A percentile compares a stretch with the other conserved stretches of the same genome.
phyloP scores from a whole-genome alignment of 768 basidiomycete species.

The Boletus reticuloceps region DNA sequence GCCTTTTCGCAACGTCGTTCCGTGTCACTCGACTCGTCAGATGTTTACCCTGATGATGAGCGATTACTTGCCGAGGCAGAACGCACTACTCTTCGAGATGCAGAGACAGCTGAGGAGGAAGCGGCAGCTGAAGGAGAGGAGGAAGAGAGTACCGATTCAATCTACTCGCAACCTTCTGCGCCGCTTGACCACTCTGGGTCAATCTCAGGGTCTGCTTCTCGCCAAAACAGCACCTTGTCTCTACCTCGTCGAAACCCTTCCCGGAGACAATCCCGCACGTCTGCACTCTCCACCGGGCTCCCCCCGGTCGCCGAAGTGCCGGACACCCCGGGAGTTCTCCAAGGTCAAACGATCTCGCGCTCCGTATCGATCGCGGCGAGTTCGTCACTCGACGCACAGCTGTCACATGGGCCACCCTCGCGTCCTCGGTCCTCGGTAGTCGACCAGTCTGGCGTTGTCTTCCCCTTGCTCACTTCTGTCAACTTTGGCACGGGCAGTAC shows the following conservation, averaged over 20 bases:
- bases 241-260: constrained; percentile 9
- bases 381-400: constrained; percentile 5
- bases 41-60: constrained; percentile 1
- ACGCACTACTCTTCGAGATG: constrained; percentile 12
- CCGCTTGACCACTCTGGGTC: constrained; percentile 8
- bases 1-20: constrained; percentile 1
- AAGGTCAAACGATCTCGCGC: neutral
- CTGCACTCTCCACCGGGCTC: constrained; percentile 4
- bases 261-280: constrained; percentile 1
- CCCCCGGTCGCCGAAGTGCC: constrained; percentile 20
- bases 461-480: constrained; percentile 26
- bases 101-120: neutral
- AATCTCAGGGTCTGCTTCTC: constrained; percentile 1
- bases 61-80: constrained; percentile 18
- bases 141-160: constrained; percentile 8
- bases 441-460: neutral
- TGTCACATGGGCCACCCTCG: constrained; percentile 11
- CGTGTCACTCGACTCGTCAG: constrained; percentile 6
- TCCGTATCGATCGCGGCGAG: constrained; percentile 1
- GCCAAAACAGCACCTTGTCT: neutral
- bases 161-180: constrained; percentile 28
- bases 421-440: constrained; percentile 6
- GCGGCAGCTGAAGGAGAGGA: neutral
- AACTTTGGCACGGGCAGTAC: constrained; percentile 24
- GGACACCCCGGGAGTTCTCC: neutral